Conservation (phyloP, 108 stramenopile genomes). For the Ochromonas danica region DNA sequence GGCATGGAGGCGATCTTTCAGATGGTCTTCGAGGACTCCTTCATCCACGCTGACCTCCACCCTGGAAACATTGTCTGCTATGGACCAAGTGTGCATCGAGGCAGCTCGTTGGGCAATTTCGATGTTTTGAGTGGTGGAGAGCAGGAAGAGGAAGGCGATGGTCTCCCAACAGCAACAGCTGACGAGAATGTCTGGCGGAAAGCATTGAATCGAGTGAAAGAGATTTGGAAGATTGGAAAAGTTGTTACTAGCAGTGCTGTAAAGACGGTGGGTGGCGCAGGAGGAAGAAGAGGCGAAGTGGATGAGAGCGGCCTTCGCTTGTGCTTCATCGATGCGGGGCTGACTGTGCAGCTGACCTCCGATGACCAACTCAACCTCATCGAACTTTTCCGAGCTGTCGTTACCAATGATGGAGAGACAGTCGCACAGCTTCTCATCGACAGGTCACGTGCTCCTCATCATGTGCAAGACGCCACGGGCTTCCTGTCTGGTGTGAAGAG, state of each 20-base stretch:
- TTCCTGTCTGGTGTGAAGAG: constrained; percentile 42
- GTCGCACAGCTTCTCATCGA: constrained; percentile 56
- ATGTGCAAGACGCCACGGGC: constrained; percentile 38
- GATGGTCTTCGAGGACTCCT: constrained; percentile 51
- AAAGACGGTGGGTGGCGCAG: too few species aligned
- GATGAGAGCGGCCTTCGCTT: too few species aligned
- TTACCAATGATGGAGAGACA: constrained; percentile 40
- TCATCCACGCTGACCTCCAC: constrained; percentile 56
- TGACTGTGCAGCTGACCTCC: constrained; percentile 42
- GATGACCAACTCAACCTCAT: constrained; percentile 46
- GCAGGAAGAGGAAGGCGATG: too few species aligned
- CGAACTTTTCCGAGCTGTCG: constrained; percentile 48
- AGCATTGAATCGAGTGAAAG: too few species aligned
- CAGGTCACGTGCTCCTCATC: constrained; percentile 9
- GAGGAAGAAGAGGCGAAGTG: too few species aligned
- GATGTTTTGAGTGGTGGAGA: too few species aligned
- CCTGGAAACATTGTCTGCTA: constrained; percentile 50
- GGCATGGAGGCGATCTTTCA: constrained; percentile 43
- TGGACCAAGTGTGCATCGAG: too few species aligned
- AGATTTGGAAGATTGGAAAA: too few species aligned
- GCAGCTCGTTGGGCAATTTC: too few species aligned
- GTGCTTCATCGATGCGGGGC: constrained; percentile 54
- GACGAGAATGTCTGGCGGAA: too few species aligned
- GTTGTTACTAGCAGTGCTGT: too few species aligned
- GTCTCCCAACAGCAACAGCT: too few species aligned